Conservation (phyloP, 2,329 filamentous ascomycete genomes). For the Penicillium sp. region DNA sequence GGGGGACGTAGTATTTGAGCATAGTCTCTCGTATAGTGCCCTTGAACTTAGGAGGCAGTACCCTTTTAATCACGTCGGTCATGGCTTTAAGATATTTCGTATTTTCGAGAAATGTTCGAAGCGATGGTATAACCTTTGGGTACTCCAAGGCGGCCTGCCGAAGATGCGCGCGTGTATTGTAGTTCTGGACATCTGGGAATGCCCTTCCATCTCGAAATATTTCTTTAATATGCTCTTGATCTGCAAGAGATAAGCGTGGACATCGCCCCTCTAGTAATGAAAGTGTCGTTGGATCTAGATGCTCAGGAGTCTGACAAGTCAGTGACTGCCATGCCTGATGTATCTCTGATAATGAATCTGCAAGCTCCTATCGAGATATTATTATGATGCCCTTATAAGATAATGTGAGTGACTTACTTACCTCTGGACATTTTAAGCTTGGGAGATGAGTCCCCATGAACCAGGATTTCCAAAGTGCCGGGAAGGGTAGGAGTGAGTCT, state of each 20-base stretch:
- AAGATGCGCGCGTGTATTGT: not conserved
- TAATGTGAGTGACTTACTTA: not conserved
- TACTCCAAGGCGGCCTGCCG: conserved; percentile 5
- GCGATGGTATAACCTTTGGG: conserved; percentile 14
- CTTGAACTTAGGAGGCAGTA: conserved; percentile 14
- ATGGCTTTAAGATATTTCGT: conserved; percentile 19
- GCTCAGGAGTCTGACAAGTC: not conserved
- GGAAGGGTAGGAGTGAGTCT: conserved; percentile 13
- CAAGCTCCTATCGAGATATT: conserved; percentile 11
- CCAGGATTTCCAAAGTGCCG: conserved; percentile 14
- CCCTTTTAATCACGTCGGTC: conserved; percentile 15
- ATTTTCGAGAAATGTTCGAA: conserved; percentile 16
- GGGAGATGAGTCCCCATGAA: conserved; percentile 16
- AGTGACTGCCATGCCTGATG: conserved; percentile 4
- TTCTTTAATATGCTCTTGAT: conserved; percentile 8
- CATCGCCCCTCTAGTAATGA: conserved; percentile 16
- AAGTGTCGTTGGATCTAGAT: conserved; percentile 10
- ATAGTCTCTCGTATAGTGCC: conserved; percentile 14
- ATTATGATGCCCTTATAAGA: too few species aligned
- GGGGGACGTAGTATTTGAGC: conserved; percentile 7
- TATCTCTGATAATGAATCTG: conserved; percentile 6
- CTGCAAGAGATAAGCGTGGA: conserved; percentile 10
- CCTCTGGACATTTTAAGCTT: conserved; percentile 14
- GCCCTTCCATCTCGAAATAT: conserved; percentile 2
- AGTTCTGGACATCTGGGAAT: conserved; percentile 3